phyloP scores from a whole-genome alignment of 441 rosid species.

The Pelargonium australe region DNA sequence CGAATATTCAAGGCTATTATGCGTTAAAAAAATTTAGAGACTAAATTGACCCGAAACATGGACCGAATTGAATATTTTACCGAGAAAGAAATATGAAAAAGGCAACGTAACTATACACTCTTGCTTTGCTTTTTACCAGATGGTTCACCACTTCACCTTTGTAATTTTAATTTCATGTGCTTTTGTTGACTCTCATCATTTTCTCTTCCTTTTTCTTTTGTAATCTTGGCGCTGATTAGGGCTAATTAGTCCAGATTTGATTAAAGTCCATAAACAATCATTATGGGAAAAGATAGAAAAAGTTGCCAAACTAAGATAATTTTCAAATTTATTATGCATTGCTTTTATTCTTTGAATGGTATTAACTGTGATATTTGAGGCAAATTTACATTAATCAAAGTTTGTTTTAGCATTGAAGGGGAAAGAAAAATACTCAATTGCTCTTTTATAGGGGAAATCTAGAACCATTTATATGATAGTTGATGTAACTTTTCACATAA shows the following conservation, averaged over 20 bases:
- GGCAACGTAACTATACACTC: background rate
- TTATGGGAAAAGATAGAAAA: background rate
- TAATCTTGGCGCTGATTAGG: conserved; percentile 8
- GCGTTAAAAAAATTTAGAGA: too few relatives aligned
- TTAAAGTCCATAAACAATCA: background rate
- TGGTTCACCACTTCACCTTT: background rate
- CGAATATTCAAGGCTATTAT: too few relatives aligned
- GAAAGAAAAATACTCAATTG: too few relatives aligned
- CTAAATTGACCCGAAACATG: too few relatives aligned
- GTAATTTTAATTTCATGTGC: background rate
- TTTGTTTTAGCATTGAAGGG: too few relatives aligned
- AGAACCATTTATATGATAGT: too few relatives aligned
- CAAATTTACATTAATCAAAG: too few relatives aligned
- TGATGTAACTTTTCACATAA: too few relatives aligned
- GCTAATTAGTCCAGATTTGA: background rate
- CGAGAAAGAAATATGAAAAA: background rate
- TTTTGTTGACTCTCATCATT: conserved; percentile 1
- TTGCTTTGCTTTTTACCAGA: background rate
- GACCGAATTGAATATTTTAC: too few relatives aligned
- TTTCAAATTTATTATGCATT: background rate
- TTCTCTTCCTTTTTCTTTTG: background rate
- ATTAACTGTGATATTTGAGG: background rate
- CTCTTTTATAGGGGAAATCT: too few relatives aligned
- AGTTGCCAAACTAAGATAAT: background rate
- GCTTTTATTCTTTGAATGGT: background rate